Evolutionary conservation across 1,284 basidiomycete species (phyloP), one percentile per base, ranked within the genome.

Genomic region (Phellopilus nigrolimitatus): DNA sequence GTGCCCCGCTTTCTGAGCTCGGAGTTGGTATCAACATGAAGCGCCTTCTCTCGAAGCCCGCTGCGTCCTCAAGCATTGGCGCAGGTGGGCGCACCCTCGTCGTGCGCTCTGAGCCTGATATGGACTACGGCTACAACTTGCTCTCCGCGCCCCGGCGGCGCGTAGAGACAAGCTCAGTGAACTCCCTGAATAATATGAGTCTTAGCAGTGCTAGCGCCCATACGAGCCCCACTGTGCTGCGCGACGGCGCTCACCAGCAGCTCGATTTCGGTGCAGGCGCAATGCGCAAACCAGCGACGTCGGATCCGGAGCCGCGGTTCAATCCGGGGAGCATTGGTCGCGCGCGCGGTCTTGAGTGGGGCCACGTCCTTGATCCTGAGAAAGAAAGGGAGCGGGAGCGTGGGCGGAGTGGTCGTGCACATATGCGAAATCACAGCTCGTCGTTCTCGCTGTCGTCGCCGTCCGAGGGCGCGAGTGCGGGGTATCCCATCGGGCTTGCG

Each of bases 41-140:
- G 54, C 64, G 70, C 15, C 63, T 71, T 5, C 61, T 71, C 47
- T 68, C 68, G 57, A 71, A 70, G 52, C 69, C 70, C 1, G 67
- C 68, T 24, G 47, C 47, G 22, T 30, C 28, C 9, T 19, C 47
- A 3, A 24, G 25, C 4, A 33, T 28, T 2, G 25, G 42, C 19
- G 15, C 22, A 9, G 28, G 33, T 19, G 48, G 34, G n/a, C n/a
- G n/a, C 31, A 48, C 25, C 12, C 22, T 24, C 3, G 44, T 24
- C 21, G 53, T 46, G 12, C 46, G 43, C 13, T 51, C 49, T 13
- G 54, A 51, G 19, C 49, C 54, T 3, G 54, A 55, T 25, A 47
- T 43, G 36, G 43, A 45, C 15, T 39, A 50, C 38, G 27, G 47
- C 3, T 44, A 46, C 17, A 45, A 28, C 13, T 13, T 24, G 10